Evolutionary conservation across 169 alveolate genomes (phyloP), one percentile per base, ranked within the genome.

Genomic region (Plasmodium yoelii): DNA sequence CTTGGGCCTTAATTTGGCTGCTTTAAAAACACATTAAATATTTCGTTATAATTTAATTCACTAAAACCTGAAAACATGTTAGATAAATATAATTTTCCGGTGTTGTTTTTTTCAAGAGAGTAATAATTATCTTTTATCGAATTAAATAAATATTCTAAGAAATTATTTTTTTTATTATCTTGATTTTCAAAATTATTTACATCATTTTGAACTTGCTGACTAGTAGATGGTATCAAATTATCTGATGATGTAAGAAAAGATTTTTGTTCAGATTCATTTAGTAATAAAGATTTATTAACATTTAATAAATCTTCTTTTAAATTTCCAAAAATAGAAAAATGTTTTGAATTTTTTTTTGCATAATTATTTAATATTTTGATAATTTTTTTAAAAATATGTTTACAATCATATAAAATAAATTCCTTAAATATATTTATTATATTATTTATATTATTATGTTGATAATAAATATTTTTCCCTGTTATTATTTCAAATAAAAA

Each of bases 401-500:
- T 77, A 34, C 88, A 77, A 51, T 77, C 88, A 46, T 77, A 77
- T 9, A 77, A 51, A 49, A 28, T 51, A 56, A 77, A 77, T 34
- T 77, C 88, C 42, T 77, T 77, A 13, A 77, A 77, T 64, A 77
- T 13, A 8, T 26, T 64, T n/a, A 77, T 75, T 28, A 77, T 56
- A 9, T 34, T 24, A 18, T 77, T 49, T 34, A 77, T 9, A 51
- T 77, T 80, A 57, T 77, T 77, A 8, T 39, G 9, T 51, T 77
- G 88, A 9, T 47, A 77, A 51, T 77, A 44, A n/a, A 77, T 77
- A 51, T 56, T 69, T 77, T 63, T 77, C 1, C 88, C 88, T 64
- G 88, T 77, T 18, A 77, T 77, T 64, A 63, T 64, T 77, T 77
- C 53, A 77, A 77, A 77, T 42, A 77, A 12, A 15, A 61, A 18